phyloP scores from a whole-genome alignment of 2,329 filamentous ascomycete genomes.

The Microdochium bolleyi region DNA sequence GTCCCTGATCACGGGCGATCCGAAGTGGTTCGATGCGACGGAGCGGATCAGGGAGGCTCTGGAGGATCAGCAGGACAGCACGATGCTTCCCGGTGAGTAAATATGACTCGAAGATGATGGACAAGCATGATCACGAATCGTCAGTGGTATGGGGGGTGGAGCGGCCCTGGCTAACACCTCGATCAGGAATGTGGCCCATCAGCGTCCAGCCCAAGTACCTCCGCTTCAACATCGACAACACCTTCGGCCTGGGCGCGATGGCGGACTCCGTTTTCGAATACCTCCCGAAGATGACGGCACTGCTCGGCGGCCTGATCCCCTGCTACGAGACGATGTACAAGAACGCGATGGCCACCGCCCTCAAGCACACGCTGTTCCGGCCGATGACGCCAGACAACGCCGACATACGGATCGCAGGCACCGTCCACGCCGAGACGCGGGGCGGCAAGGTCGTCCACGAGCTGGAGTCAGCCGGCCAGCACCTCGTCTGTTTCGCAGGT shows the following conservation, averaged over 20 bases:
- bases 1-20: slow-evolving; percentile 18
- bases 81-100: slow-evolving; percentile 21
- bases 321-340: slow-evolving; percentile 56
- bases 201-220: slow-evolving; percentile 49
- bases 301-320: slow-evolving; percentile 50
- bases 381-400: slow-evolving; percentile 51
- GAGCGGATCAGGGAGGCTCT: slow-evolving; percentile 17
- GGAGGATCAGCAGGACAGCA: slow-evolving; percentile 13
- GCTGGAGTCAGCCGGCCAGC: slow-evolving; percentile 28
- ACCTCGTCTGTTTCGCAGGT: slow-evolving; percentile 43
- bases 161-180: slow-evolving; percentile 44
- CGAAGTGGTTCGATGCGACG: slow-evolving; percentile 21
- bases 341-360: slow-evolving; percentile 49
- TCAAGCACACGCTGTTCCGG: slow-evolving; percentile 53
- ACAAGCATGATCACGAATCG: background rate
- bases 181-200: slow-evolving; percentile 62
- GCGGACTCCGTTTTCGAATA: slow-evolving; percentile 41
- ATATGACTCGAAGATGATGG: background rate
- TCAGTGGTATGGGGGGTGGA: background rate
- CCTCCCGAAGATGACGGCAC: slow-evolving; percentile 37
- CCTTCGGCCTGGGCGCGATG: slow-evolving; percentile 25
- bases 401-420: slow-evolving; percentile 54
- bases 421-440: slow-evolving; percentile 11
- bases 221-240: slow-evolving; percentile 23
- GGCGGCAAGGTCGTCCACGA: slow-evolving; percentile 19